phyloP scores from a whole-genome alignment of 2,329 filamentous ascomycete species.

The Trichoderma sp. region DNA sequence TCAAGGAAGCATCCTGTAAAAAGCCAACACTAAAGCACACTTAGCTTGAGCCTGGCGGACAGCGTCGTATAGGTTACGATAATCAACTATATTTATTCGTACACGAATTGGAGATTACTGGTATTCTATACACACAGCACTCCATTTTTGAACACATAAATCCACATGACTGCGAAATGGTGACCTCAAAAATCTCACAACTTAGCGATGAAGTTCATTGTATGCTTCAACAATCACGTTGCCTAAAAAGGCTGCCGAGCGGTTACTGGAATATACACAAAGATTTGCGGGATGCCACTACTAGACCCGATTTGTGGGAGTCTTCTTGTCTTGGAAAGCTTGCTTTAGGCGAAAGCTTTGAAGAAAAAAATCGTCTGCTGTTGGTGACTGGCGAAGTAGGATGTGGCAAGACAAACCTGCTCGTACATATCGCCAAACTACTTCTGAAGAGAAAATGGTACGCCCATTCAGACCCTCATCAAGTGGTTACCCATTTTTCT shows the following conservation, averaged over 20 bases:
- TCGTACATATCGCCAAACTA: not conserved
- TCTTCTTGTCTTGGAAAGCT: not conserved
- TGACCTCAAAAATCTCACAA: not conserved
- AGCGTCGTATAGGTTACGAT: not conserved
- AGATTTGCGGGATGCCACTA: not conserved
- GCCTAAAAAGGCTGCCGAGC: not conserved
- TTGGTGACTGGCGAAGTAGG: not conserved
- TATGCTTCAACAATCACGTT: not conserved
- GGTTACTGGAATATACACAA: not conserved
- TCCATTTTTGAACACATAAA: not conserved
- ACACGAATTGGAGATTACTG: not conserved
- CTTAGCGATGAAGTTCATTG: not conserved
- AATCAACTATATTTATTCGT: not conserved
- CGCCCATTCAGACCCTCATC: not conserved
- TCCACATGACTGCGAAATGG: not conserved
- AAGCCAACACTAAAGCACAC: not conserved
- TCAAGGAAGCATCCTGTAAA: not conserved
- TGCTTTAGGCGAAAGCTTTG: not conserved
- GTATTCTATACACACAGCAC: not conserved
- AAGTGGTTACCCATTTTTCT: not conserved
- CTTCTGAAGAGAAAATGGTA: not conserved
- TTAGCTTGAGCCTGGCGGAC: not conserved
- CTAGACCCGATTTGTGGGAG: not conserved
- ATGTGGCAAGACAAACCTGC: not conserved
- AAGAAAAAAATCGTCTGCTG: not conserved